Evolutionary conservation across 306 rosid genomes (phyloP).

Genomic region (Herpetospermum pedunculosum): DNA sequence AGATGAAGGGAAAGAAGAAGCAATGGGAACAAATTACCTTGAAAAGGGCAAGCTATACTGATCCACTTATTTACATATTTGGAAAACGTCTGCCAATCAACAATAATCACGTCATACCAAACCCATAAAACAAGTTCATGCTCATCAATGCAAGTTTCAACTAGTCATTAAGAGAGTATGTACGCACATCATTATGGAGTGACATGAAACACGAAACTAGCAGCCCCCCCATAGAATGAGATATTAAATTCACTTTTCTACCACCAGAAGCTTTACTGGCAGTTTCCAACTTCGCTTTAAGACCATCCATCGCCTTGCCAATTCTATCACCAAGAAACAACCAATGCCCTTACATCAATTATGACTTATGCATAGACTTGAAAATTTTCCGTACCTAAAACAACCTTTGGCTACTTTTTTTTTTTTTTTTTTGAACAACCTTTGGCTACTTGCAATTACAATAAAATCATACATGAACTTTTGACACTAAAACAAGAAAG

Average conservation of each 20-base stretch:
- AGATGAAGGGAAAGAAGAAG: background rate
- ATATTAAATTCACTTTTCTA: slow-evolving; percentile 70
- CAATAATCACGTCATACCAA: slow-evolving; percentile 11
- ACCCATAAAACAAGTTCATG: background rate
- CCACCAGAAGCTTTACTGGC: slow-evolving; percentile 86
- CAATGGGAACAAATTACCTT: slow-evolving; percentile 33
- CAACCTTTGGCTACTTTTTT: too few species aligned
- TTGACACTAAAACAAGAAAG: background rate
- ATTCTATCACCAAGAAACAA: slow-evolving; percentile 36
- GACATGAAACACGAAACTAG: slow-evolving; percentile 60
- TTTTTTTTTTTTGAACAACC: too few species aligned
- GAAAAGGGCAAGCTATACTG: slow-evolving; percentile 84
- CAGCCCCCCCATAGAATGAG: slow-evolving; percentile 95
- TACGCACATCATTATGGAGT: slow-evolving; percentile 62
- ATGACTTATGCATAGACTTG: background rate
- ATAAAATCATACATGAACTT: background rate
- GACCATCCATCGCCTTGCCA: slow-evolving; percentile 62
- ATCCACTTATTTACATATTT: slow-evolving; percentile 90
- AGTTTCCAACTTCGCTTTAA: slow-evolving; percentile 60
- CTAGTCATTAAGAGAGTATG: slow-evolving; percentile 14
- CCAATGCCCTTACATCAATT: background rate
- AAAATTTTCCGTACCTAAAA: background rate
- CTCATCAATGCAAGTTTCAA: background rate
- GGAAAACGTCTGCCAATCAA: slow-evolving; percentile 52
- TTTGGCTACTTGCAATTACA: slow-evolving; percentile 1